A percentile compares a stretch with the other conserved stretches of the same genome.
Evolutionary conservation across 331 rosid genomes (phyloP).

Genomic region (Dryas integrifolia): DNA sequence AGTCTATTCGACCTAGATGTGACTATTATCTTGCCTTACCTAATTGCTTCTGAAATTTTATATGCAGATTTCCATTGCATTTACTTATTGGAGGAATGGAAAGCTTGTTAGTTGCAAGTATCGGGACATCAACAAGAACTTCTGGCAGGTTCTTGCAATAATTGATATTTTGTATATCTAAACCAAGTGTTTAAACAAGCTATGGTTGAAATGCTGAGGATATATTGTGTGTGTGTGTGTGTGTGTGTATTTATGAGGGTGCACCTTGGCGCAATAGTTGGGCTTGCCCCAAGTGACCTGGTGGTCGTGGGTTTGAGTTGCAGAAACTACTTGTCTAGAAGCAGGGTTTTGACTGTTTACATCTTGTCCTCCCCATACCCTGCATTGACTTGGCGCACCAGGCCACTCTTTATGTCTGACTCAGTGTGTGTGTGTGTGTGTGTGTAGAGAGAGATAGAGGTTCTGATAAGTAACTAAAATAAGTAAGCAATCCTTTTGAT

Average conservation of each 20-base stretch:
- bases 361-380: no score
- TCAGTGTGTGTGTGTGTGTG: no score
- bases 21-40: conserved; percentile 15
- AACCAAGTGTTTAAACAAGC: not conserved
- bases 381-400: no score
- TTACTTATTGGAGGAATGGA: conserved; percentile 63
- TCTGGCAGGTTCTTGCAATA: conserved; percentile 79
- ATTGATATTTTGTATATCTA: conserved; percentile 21
- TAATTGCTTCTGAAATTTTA: conserved; percentile 31
- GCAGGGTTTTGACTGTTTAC: no score
- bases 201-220: not conserved
- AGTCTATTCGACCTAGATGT: not conserved
- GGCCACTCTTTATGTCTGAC: no score
- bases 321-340: no score
- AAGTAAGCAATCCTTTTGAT: no score
- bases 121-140: conserved; percentile 70
- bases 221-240: not conserved
- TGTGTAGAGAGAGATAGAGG: no score
- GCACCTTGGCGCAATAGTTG: no score
- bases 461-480: no score
- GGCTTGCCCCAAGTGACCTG: not conserved
- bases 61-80: conserved; percentile 72
- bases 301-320: not conserved
- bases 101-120: conserved; percentile 83
- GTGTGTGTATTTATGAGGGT: not conserved